Evolutionary conservation across 2,329 filamentous ascomycete genomes (phyloP).

Genomic region (Colletotrichum sojae): DNA sequence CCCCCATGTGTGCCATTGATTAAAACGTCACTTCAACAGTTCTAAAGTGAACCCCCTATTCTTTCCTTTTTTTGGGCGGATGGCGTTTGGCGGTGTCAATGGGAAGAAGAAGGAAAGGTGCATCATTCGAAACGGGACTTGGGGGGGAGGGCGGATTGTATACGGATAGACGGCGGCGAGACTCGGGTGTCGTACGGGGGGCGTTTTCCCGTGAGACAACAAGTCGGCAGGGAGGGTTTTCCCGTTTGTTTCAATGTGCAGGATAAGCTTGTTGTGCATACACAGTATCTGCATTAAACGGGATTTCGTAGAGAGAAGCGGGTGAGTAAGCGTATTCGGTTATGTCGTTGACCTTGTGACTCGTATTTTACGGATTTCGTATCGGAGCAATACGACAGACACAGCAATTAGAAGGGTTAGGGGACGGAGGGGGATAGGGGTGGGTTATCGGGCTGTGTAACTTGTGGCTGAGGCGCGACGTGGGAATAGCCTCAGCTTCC

Average conservation of each 20-base stretch:
- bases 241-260: too few relatives aligned
- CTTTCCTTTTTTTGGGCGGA: too few relatives aligned
- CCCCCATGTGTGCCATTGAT: too few relatives aligned
- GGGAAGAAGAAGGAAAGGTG: slow-evolving; percentile 11
- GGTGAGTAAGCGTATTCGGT: neutral
- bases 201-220: neutral
- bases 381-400: neutral
- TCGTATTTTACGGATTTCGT: neutral
- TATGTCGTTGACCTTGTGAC: neutral
- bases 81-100: neutral
- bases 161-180: neutral
- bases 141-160: neutral
- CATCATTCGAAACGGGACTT: slow-evolving; percentile 32
- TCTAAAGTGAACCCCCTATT: too few relatives aligned
- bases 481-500: slow-evolving; percentile 33
- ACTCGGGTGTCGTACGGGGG: neutral
- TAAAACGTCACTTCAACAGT: too few relatives aligned
- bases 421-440: neutral
- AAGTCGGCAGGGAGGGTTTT: too few relatives aligned
- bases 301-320: too few relatives aligned
- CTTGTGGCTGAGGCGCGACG: slow-evolving; percentile 14
- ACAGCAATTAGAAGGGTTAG: neutral
- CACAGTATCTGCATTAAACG: too few relatives aligned
- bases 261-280: too few relatives aligned
- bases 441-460: neutral